Percentiles rank a stretch among this genome's conserved stretches.
These are phyloP conservation scores for Eremothecium coryli DNA, from an alignment of 1,139 yeast genomes.

Conservation along the genomic window DNA sequence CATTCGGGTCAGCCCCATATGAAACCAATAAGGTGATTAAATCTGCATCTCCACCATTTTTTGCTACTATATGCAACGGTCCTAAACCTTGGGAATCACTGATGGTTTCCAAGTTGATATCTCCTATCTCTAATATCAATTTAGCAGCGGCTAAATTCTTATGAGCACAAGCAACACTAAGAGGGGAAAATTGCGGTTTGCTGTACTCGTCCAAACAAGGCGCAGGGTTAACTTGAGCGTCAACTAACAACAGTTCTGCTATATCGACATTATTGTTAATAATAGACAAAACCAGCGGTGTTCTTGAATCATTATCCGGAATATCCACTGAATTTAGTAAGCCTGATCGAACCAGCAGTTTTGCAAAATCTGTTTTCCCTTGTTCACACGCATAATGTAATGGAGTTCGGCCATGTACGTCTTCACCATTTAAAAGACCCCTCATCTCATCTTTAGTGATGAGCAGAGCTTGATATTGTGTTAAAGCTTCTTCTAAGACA, in stretches of 20 bases:
- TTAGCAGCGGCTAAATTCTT: conserved; percentile 70
- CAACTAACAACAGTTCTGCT: conserved; percentile 32
- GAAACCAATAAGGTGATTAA: conserved; percentile 59
- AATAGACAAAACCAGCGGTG: conserved; percentile 75
- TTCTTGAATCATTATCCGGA: conserved; percentile 63
- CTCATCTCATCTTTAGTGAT: conserved; percentile 17
- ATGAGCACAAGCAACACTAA: conserved; percentile 80
- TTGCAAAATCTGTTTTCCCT: conserved; percentile 49
- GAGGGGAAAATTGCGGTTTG: conserved; percentile 65
- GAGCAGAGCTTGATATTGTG: conserved; percentile 12
- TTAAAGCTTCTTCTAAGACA: conserved; percentile 25
- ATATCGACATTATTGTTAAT: conserved; percentile 55
- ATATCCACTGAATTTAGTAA: conserved; percentile 33
- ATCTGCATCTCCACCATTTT: conserved; percentile 62
- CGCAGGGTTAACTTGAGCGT: conserved; percentile 47
- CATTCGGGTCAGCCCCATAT: conserved; percentile 73
- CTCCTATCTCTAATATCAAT: conserved; percentile 38
- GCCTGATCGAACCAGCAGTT: conserved; percentile 32
- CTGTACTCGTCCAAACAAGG: conserved; percentile 41
- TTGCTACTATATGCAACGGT: conserved; percentile 82
- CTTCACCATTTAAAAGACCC: conserved; percentile 34
- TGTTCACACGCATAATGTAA: conserved; percentile 79
- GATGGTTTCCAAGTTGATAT: conserved; percentile 33
- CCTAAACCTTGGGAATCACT: conserved; percentile 82
- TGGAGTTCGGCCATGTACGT: conserved; percentile 68